Evolutionary conservation across 1,284 basidiomycete genomes (phyloP), one percentile per base, ranked within the genome.

Genomic region (Boletellus deceptivus): DNA sequence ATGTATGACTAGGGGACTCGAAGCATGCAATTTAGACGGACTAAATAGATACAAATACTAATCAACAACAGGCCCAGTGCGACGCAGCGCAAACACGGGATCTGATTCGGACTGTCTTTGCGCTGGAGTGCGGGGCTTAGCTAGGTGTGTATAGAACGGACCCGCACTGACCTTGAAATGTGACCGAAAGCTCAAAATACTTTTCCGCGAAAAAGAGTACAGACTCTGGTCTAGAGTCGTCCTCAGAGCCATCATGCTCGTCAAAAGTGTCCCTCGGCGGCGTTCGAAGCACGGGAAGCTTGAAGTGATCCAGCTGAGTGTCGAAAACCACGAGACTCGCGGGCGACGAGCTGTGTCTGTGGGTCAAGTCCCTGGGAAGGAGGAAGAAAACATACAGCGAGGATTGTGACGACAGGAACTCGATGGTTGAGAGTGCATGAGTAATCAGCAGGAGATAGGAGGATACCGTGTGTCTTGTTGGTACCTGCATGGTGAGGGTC

Each of bases 281-380:
- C 18, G 64, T 60, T 37, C 70, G 73, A 24, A 78, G 52, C 10
- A 87, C 70, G 0, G 86, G 85, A 4, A 88, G 70, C 54, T 70
- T 77, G 25, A 89, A 63, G 3, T 71, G 57, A 45, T 76, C 71
- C n/a, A 89, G 59, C 14, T 70, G 71, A 22, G 81, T 80, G 60
- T 89, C 86, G 58, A 89, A 89, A 20, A 89, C 62, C 4, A 74
- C 75, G 14, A 83, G 64, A 29, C 70, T 55, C 37, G 65, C 56
- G 11, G 55, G 40, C 17, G 56, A 29, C 43, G 53, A 45, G 37
- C 64, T 67, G 45, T 53, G 56, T 49, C 17, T 37, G 54, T 55
- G 42, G 24, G 49, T 56, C 48, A 33, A 44, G 33, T 18, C 3
- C 39, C 42, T 27, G 39, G 34, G 29, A 38, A 43, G 9, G 20